phyloP scores from a whole-genome alignment of 768 basidiomycete species.

The Antrodiella citrinella region DNA sequence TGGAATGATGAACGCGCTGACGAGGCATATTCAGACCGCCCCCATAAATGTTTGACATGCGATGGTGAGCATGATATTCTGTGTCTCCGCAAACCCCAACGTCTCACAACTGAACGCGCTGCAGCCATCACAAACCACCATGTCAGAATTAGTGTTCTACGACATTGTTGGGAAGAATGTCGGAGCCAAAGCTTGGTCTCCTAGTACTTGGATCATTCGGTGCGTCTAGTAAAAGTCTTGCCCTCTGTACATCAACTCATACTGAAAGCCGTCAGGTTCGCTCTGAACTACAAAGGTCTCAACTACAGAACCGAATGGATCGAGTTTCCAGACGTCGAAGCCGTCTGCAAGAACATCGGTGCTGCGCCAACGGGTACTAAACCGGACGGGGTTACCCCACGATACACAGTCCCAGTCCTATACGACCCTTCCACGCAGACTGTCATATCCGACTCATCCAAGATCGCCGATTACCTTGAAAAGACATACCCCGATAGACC shows the following conservation, averaged over 20 bases:
- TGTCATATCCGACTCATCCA: slow-evolving; percentile 33
- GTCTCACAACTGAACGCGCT: not conserved
- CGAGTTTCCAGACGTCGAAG: slow-evolving; percentile 42
- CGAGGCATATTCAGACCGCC: too few relatives aligned
- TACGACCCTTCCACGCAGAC: slow-evolving; percentile 35
- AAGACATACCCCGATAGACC: slow-evolving; percentile 37
- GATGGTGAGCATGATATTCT: too few relatives aligned
- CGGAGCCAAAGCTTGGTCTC: not conserved
- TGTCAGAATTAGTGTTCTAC: not conserved
- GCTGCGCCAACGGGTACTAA: slow-evolving; percentile 26
- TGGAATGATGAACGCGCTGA: too few relatives aligned
- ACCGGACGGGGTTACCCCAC: slow-evolving; percentile 23
- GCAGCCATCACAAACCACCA: too few relatives aligned
- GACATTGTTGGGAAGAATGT: not conserved
- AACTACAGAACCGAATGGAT: slow-evolving; percentile 41
- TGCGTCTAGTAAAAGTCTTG: not conserved
- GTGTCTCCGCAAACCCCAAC: not conserved
- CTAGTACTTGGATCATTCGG: not conserved
- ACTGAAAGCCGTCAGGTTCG: too few relatives aligned
- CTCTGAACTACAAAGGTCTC: slow-evolving; percentile 32
- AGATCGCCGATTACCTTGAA: slow-evolving; percentile 46
- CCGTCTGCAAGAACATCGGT: slow-evolving; percentile 26
- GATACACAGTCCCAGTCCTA: slow-evolving; percentile 44
- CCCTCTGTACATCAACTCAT: not conserved
- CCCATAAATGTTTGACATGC: too few relatives aligned